A percentile compares a stretch with the other conserved stretches of the same genome.
These are phyloP conservation scores for Teratosphaeria pseudoeucalypti DNA, from an alignment of 2,329 filamentous ascomycete species.

Conservation along the genomic window DNA sequence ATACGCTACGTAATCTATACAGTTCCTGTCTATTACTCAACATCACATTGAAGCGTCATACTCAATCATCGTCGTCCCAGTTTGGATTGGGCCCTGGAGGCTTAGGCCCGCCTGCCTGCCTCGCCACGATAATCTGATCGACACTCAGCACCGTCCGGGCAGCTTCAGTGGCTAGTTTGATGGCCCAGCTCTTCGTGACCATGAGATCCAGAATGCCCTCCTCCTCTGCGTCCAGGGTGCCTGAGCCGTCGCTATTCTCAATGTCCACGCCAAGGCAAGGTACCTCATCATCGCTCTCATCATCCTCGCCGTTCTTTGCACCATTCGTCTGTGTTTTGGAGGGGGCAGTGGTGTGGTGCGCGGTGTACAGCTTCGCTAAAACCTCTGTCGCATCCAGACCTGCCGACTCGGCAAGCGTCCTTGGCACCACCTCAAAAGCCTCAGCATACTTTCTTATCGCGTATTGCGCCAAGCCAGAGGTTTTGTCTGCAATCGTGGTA, in stretches of 20 bases:
- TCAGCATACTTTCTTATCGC: conserved; percentile 96
- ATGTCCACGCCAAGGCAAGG: conserved; percentile 93
- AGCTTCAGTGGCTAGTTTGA: conserved; percentile 90
- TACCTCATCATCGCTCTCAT: conserved; percentile 57
- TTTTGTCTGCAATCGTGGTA: conserved; percentile 82
- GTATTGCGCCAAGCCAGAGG: conserved; percentile 84
- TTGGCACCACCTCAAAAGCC: conserved; percentile 92
- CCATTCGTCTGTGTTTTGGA: conserved; percentile 6
- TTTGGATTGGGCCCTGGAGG: conserved; percentile 85
- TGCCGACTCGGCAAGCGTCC: conserved; percentile 87
- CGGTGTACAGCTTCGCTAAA: conserved; percentile 80
- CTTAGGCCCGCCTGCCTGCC: conserved; percentile 95
- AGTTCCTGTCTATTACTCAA: neutral
- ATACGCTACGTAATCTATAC: neutral
- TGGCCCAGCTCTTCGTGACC: conserved; percentile 89
- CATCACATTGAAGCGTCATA: neutral
- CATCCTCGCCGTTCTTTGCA: conserved; percentile 24
- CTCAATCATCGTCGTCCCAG: conserved; percentile 51
- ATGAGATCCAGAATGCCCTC: conserved; percentile 87
- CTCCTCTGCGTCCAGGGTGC: conserved; percentile 74
- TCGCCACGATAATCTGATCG: conserved; percentile 96
- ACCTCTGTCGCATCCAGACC: conserved; percentile 97
- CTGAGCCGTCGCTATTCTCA: conserved; percentile 66
- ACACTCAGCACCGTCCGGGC: conserved; percentile 89
- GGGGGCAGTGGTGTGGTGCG: conserved; percentile 45